A percentile compares a stretch with the other conserved stretches of the same genome.
Conservation (phyloP, 345 rosid species). For the Bruguiera parviflora region DNA sequence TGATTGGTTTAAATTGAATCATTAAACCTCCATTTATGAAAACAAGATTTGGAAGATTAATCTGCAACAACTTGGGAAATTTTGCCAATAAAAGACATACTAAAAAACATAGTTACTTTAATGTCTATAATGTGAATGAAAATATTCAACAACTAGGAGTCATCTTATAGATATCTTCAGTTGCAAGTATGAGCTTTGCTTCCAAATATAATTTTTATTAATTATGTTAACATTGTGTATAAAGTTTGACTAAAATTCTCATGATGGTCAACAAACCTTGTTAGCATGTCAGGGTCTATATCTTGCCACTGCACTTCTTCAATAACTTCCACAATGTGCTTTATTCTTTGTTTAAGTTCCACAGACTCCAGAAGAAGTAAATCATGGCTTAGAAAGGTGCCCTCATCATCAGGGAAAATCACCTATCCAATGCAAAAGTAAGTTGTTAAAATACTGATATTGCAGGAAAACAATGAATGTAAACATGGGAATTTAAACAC, state of each 20-base stretch:
- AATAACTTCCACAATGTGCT: conserved; percentile 70
- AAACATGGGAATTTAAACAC: not conserved
- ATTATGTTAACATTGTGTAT: not conserved
- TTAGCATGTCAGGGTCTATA: conserved; percentile 76
- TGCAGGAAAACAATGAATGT: not conserved
- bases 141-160: no score
- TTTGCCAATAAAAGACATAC: no score
- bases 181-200: no score
- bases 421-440: conserved; percentile 43
- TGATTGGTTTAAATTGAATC: no score
- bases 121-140: no score
- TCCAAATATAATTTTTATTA: no score
- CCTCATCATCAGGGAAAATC: conserved; percentile 51
- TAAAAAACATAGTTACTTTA: no score
- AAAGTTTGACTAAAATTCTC: not conserved
- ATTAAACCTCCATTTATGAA: no score
- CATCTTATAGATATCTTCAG: no score
- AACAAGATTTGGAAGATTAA: no score
- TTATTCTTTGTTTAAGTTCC: conserved; percentile 78
- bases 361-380: conserved; percentile 77
- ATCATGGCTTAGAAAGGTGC: conserved; percentile 76
- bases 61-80: no score
- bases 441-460: not conserved
- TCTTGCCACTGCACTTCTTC: conserved; percentile 81
- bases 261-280: conserved; percentile 53